Evolutionary conservation across 2,329 filamentous ascomycete genomes (phyloP).

Genomic region (Escovopsis weberi): DNA sequence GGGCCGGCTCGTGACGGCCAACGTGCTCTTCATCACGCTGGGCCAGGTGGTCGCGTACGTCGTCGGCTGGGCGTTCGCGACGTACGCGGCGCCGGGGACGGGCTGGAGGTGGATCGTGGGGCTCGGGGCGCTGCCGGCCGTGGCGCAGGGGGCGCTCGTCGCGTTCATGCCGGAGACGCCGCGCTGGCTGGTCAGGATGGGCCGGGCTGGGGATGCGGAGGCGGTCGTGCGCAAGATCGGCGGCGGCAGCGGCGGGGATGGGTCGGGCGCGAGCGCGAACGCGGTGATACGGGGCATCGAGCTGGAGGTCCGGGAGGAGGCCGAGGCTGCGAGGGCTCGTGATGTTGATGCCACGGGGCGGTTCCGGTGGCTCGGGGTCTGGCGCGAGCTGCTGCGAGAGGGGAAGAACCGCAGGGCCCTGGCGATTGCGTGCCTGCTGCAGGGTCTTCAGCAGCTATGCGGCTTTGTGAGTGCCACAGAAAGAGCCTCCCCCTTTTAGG

Average conservation of each 20-base stretch:
- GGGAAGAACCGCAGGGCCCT: conserved; percentile 59
- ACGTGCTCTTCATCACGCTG: conserved; percentile 69
- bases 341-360: conserved; percentile 12
- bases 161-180: conserved; percentile 75
- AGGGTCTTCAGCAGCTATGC: conserved; percentile 77
- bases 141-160: conserved; percentile 54
- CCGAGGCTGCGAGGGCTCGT: conserved; percentile 26
- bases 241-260: conserved; percentile 29
- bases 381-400: conserved; percentile 39
- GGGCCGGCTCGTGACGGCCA: conserved; percentile 68
- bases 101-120: conserved; percentile 93
- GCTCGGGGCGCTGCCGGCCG: conserved; percentile 62
- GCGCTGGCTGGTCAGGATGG: conserved; percentile 66
- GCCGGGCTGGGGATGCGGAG: conserved; percentile 45
- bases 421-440: conserved; percentile 72
- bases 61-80: conserved; percentile 61
- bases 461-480: conserved; percentile 47
- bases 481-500: not conserved
- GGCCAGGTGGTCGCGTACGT: conserved; percentile 85
- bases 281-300: conserved; percentile 55
- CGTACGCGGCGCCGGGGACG: conserved; percentile 31
- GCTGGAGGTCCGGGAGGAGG: conserved; percentile 58
- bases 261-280: conserved; percentile 35
- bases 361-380: conserved; percentile 29
- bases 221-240: conserved; percentile 52